Evolutionary conservation across 192 early-diverging fungal species (phyloP).

Genomic region (Radiomyces spectabilis): DNA sequence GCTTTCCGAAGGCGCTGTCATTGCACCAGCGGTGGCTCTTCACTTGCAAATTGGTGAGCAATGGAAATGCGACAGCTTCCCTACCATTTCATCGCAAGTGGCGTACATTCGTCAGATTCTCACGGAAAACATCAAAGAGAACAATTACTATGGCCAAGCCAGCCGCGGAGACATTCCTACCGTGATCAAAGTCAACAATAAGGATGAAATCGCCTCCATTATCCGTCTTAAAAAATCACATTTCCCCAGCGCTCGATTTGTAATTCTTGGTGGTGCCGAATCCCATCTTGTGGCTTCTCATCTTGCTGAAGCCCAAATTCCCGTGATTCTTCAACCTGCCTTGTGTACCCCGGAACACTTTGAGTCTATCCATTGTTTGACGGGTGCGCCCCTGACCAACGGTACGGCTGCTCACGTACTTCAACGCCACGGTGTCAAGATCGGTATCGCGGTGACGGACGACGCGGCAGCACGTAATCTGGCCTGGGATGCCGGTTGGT

Average conservation of each 20-base stretch:
- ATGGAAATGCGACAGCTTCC: slow-evolving; percentile 28
- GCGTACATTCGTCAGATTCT: slow-evolving; percentile 35
- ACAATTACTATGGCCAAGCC: slow-evolving; percentile 31
- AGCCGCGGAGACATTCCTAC: slow-evolving; percentile 43
- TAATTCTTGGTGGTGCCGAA: slow-evolving; percentile 61
- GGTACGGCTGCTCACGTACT: slow-evolving; percentile 48
- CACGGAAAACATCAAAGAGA: slow-evolving; percentile 14
- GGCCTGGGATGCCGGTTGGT: slow-evolving; percentile 77
- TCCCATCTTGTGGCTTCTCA: slow-evolving; percentile 54
- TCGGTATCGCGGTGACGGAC: slow-evolving; percentile 43
- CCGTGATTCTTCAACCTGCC: slow-evolving; percentile 58
- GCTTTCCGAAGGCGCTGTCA: slow-evolving; percentile 29
- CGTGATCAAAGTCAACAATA: slow-evolving; percentile 37
- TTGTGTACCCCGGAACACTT: slow-evolving; percentile 57
- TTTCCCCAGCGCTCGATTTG: slow-evolving; percentile 33
- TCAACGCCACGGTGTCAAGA: slow-evolving; percentile 49
- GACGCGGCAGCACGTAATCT: slow-evolving; percentile 54
- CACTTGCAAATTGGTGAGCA: slow-evolving; percentile 51
- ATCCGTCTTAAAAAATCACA: slow-evolving; percentile 50
- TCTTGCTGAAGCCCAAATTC: slow-evolving; percentile 42
- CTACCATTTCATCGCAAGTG: slow-evolving; percentile 48
- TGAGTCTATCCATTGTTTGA: slow-evolving; percentile 52
- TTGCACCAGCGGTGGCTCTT: slow-evolving; percentile 46
- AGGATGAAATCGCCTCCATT: slow-evolving; percentile 60
- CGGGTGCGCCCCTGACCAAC: slow-evolving; percentile 42